Evolutionary conservation across 2,329 filamentous ascomycete species (phyloP), one percentile per base, ranked within the genome.

Genomic region (Ceratocystis harringtonii): DNA sequence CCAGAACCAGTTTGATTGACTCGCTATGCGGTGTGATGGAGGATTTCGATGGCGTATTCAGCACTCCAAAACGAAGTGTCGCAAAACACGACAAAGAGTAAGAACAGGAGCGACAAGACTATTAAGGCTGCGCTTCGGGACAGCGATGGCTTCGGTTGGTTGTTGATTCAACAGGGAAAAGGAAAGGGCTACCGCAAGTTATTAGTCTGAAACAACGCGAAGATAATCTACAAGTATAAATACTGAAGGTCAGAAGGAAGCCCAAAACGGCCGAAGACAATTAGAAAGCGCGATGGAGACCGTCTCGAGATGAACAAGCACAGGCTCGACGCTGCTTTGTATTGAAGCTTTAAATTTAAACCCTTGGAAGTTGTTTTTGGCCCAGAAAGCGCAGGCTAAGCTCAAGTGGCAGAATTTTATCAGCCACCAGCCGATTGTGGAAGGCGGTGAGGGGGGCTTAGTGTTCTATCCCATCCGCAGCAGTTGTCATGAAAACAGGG

Each of bases 361-460:
- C 12, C 12, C 6, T 28, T 30, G 52, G 17, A 7, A 17, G 52
- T 5, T 32, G 22, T 30, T 36, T 58, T 36, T 58, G 28, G 55
- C 28, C 5, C 8, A 30, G 55, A n/a, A 57, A 28, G 52, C 52
- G 45, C 58, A 36, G n/a, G 25, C 58, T 41, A 17, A 48, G 25
- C 25, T 62, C 25, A 17, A 10, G 43, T 28, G 61, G 61, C 61
- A 62, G 43, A 62, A 62, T 62, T 30, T 19, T 17, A 28, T 19
- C 25, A 28, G 43, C 43, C 61, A 62, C 28, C 32, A 12, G 36
- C 61, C 25, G 32, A 62, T 62, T 62, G 10, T 28, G 8, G 61
- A 62, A 62, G 41, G 61, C 61, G 61, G 61, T 62, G 61, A 50
- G 43, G 8, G 8, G n/a, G 25, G 15, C 52, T n/a, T 57, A 2